Percentiles rank a stretch among this genome's conserved stretches.
Evolutionary conservation across 2,329 filamentous ascomycete genomes (phyloP).

Genomic region (Aciculosporium take): DNA sequence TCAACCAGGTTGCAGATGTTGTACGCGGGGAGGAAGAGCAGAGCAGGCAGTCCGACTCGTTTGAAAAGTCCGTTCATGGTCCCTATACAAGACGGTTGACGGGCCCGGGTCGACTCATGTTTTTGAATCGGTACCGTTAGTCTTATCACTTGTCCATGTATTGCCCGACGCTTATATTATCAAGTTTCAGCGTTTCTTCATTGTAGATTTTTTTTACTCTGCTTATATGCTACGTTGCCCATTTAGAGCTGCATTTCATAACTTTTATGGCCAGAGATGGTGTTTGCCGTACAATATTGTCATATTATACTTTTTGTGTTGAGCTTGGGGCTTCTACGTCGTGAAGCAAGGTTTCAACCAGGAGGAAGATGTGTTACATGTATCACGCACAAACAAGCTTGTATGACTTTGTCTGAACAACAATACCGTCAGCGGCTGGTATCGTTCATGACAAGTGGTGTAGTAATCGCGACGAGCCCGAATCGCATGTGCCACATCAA

Average conservation of each 20-base stretch:
- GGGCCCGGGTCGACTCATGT: not conserved
- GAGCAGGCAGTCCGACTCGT: conserved; percentile 42
- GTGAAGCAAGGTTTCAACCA: too few relatives aligned
- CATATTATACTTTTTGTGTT: too few relatives aligned
- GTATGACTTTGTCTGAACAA: not conserved
- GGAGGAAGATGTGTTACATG: not conserved
- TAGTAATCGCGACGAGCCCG: not conserved
- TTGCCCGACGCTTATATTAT: not conserved
- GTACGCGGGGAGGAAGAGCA: conserved; percentile 42
- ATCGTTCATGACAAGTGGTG: not conserved
- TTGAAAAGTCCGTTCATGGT: conserved; percentile 43
- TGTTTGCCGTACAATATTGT: too few relatives aligned
- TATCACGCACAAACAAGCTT: not conserved
- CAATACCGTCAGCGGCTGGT: not conserved
- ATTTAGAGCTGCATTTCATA: too few relatives aligned
- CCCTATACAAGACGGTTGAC: conserved; percentile 29
- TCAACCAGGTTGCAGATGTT: conserved; percentile 40
- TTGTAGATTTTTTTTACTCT: not conserved
- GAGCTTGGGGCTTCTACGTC: too few relatives aligned
- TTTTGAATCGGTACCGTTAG: not conserved
- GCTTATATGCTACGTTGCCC: too few relatives aligned
- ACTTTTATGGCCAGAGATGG: too few relatives aligned
- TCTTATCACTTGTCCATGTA: not conserved
- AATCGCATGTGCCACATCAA: not conserved
- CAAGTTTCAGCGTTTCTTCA: not conserved